phyloP scores from a whole-genome alignment of 805 yeast genomes.

The Yarrowia sp. region DNA sequence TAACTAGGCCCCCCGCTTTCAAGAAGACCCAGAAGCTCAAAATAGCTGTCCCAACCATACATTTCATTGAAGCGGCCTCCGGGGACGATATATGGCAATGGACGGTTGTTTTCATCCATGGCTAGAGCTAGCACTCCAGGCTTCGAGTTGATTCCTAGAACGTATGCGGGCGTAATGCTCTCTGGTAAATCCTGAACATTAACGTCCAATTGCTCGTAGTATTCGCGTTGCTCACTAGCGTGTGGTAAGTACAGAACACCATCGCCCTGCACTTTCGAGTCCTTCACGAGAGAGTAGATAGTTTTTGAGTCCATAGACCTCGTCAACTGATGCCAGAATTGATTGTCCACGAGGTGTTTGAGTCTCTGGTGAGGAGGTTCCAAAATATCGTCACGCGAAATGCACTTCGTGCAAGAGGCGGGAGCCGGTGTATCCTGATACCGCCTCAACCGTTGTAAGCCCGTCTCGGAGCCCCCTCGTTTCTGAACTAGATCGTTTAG shows the following conservation, averaged over 20 bases:
- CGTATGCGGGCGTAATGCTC: constrained; percentile 70
- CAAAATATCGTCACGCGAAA: neutral
- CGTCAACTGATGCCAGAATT: constrained; percentile 78
- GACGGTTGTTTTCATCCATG: constrained; percentile 52
- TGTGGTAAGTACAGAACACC: constrained; percentile 79
- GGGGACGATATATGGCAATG: constrained; percentile 87
- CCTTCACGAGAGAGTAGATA: constrained; percentile 67
- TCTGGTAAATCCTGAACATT: constrained; percentile 77
- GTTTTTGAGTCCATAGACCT: constrained; percentile 61
- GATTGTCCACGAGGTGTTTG: constrained; percentile 65
- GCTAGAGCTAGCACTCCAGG: constrained; percentile 89
- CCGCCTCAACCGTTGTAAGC: neutral
- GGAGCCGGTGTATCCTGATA: neutral
- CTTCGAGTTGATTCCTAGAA: constrained; percentile 66
- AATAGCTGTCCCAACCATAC: constrained; percentile 97
- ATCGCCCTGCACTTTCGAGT: constrained; percentile 66
- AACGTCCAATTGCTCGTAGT: constrained; percentile 53
- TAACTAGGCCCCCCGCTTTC: constrained; percentile 47
- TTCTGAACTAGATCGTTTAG: constrained; percentile 78
- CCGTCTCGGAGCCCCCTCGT: constrained; percentile 65
- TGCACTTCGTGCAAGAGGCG: neutral
- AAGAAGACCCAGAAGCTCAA: constrained; percentile 80
- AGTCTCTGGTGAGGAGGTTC: constrained; percentile 85
- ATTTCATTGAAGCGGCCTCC: constrained; percentile 96
- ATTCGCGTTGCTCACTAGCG: constrained; percentile 69